Percentiles rank a stretch among this genome's conserved stretches.
Conservation (phyloP, 495 filamentous ascomycete species). For the Friedmanniomyces simplex region DNA sequence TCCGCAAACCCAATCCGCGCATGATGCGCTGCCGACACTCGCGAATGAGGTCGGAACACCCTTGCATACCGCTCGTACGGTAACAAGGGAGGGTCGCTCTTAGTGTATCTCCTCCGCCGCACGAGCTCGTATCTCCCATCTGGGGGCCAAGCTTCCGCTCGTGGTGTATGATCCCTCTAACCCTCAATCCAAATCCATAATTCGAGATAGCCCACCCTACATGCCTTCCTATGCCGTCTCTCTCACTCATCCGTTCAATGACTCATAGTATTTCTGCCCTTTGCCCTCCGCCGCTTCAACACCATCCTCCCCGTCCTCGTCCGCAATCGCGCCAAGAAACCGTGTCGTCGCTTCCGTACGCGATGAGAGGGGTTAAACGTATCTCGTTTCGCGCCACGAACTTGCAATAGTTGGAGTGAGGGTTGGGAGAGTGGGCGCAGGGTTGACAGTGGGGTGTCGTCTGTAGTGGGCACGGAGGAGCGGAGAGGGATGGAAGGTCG, state of each 20-base stretch:
- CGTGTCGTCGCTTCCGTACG: slow-evolving; percentile 61
- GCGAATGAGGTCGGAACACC: too few relatives aligned
- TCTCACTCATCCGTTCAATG: slow-evolving; percentile 31
- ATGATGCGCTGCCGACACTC: too few relatives aligned
- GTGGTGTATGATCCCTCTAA: too few relatives aligned
- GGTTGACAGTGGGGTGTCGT: slow-evolving; percentile 38
- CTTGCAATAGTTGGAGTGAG: slow-evolving; percentile 27
- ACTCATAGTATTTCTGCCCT: slow-evolving; percentile 53
- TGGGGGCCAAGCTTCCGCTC: too few relatives aligned
- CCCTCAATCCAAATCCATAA: too few relatives aligned
- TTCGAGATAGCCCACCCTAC: not conserved
- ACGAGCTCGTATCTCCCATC: too few relatives aligned
- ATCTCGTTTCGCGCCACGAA: slow-evolving; percentile 45
- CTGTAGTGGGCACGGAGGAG: slow-evolving; percentile 16
- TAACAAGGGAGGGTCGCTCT: too few relatives aligned
- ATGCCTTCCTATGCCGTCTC: not conserved
- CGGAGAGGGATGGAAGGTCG: slow-evolving; percentile 26
- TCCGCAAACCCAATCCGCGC: too few relatives aligned
- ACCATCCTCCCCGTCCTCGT: slow-evolving; percentile 46
- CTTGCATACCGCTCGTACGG: too few relatives aligned
- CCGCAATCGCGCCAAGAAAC: slow-evolving; percentile 51
- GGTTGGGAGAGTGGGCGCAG: slow-evolving; percentile 14
- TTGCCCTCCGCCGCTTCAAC: slow-evolving; percentile 46
- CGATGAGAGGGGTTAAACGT: slow-evolving; percentile 58
- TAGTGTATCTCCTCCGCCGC: too few relatives aligned